These are phyloP conservation scores for Puya raimondii DNA, from an alignment of 176 grass and related monocot genomes.

Conservation along the genomic window DNA sequence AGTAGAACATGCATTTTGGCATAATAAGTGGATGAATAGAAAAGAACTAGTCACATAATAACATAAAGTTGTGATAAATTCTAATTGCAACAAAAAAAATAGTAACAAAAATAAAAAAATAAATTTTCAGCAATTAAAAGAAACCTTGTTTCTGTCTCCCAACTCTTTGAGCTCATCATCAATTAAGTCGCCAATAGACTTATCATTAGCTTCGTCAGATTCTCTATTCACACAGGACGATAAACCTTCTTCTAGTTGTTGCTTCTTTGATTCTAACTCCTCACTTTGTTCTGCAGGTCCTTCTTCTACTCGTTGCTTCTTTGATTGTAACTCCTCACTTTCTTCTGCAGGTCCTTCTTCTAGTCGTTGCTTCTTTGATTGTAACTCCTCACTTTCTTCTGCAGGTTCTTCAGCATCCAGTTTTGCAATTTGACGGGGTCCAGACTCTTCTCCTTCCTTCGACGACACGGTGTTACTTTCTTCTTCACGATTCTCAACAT, in stretches of 20 bases:
- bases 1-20: too few species aligned
- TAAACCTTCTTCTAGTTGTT: constrained; percentile 30
- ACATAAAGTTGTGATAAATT: background rate
- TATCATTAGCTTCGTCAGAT: constrained; percentile 27
- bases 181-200: constrained; percentile 88
- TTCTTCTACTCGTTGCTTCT: constrained; percentile 56
- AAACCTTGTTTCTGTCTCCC: constrained; percentile 83
- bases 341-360: constrained; percentile 11
- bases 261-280: constrained; percentile 56
- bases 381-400: constrained; percentile 33
- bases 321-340: constrained; percentile 29
- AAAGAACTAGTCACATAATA: too few species aligned
- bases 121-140: constrained; percentile 11
- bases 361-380: constrained; percentile 55
- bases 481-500: constrained; percentile 29
- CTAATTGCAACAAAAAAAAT: background rate
- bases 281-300: too few species aligned
- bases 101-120: constrained; percentile 3
- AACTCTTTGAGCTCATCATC: constrained; percentile 77
- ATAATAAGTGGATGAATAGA: too few species aligned
- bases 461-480: constrained; percentile 23
- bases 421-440: constrained; percentile 3
- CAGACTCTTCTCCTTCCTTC: constrained; percentile 19
- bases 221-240: constrained; percentile 10
- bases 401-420: constrained; percentile 23